Evolutionary conservation across 2,329 filamentous ascomycete genomes (phyloP).

Genomic region (Pyrenophora teres): DNA sequence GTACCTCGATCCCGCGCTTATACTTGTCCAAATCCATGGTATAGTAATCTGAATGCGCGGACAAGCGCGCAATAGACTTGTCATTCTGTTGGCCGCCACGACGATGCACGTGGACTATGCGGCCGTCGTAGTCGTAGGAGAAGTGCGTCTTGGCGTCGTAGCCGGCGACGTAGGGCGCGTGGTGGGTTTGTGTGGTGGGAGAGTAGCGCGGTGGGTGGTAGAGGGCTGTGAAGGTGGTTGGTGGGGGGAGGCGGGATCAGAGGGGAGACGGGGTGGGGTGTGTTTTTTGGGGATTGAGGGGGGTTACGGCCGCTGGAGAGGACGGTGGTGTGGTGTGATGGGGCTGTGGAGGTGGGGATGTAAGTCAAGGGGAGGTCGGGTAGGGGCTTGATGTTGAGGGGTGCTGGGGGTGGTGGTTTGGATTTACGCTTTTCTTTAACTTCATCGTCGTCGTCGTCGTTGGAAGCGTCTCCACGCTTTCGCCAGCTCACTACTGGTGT

Average conservation of each 20-base stretch:
- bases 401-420: no score
- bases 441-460: no score
- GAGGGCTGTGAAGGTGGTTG: background rate
- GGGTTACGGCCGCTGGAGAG: background rate
- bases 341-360: background rate
- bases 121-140: background rate
- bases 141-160: background rate
- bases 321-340: no score
- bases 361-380: background rate
- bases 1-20: background rate
- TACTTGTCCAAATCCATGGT: conserved; percentile 13
- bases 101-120: background rate
- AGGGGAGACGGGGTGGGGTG: no score
- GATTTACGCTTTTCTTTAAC: no score
- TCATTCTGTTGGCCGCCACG: no score
- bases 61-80: background rate
- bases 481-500: no score
- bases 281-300: background rate
- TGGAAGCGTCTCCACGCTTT: no score
- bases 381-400: no score
- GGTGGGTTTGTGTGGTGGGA: background rate
- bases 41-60: conserved; percentile 13
- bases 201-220: background rate
- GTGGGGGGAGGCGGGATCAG: no score
- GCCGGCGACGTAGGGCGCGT: background rate